Conservation (phyloP, 148 eudicot genomes). For the Arctostaphylos glauca region DNA sequence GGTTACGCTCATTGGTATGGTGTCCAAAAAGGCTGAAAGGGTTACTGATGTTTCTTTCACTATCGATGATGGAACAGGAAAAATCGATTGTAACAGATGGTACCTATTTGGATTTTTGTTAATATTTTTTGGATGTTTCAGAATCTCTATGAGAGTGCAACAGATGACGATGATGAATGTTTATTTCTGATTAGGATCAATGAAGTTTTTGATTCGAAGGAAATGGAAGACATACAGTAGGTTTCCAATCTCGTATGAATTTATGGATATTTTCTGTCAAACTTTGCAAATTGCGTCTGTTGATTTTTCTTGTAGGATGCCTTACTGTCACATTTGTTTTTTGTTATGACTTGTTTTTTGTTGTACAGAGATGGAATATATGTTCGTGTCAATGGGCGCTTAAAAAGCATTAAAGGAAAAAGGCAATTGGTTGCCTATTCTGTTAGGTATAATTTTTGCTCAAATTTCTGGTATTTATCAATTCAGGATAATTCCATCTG, state of each 20-base stretch:
- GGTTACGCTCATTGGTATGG: conserved; percentile 61
- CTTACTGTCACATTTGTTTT: not conserved
- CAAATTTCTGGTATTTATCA: conserved; percentile 52
- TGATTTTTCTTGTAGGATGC: not conserved
- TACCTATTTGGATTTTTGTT: conserved; percentile 18
- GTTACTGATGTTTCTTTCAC: conserved; percentile 53
- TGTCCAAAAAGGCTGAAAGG: conserved; percentile 40
- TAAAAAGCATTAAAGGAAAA: conserved; percentile 65
- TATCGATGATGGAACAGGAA: conserved; percentile 66
- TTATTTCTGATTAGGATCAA: conserved; percentile 52
- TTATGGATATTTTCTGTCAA: not conserved
- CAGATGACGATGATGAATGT: not conserved
- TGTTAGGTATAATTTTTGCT: conserved; percentile 43
- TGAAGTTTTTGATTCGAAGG: conserved; percentile 69
- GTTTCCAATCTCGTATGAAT: conserved; percentile 17
- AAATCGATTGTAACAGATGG: conserved; percentile 62
- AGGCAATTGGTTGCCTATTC: conserved; percentile 67
- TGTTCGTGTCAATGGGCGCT: conserved; percentile 66
- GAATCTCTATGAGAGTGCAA: not conserved
- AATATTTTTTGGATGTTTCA: not conserved
- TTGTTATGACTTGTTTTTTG: conserved; percentile 6
- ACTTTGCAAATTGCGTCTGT: not conserved
- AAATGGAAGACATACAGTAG: conserved; percentile 70
- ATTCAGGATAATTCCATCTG: not conserved
- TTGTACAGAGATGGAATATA: conserved; percentile 68